Percentiles rank a stretch among this genome's conserved stretches.
Evolutionary conservation across 1,284 basidiomycete species (phyloP).

Genomic region (Naganishia sp.): DNA sequence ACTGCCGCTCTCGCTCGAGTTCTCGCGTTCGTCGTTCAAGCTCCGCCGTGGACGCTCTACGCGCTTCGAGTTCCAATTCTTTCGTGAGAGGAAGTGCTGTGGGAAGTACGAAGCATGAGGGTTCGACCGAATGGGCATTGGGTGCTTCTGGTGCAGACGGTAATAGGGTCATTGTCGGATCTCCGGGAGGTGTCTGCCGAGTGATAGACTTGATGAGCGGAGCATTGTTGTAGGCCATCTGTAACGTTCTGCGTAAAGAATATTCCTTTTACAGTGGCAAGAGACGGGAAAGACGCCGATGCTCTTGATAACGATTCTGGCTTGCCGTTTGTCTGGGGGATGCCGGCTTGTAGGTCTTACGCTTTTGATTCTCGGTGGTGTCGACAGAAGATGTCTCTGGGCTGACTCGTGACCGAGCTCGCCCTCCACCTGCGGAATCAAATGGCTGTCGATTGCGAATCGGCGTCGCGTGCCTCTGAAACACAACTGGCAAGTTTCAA

Average conservation of each 20-base stretch:
- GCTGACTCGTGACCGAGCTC: neutral
- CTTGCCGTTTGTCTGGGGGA: too few species aligned
- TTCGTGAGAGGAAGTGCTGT: conserved; percentile 15
- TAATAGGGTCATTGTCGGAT: neutral
- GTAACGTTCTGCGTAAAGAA: too few species aligned
- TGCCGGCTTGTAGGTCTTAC: neutral
- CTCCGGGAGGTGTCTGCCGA: conserved; percentile 1
- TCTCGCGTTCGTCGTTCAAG: conserved; percentile 14
- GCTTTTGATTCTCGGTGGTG: neutral
- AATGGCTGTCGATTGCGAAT: too few species aligned
- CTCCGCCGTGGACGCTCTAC: conserved; percentile 13
- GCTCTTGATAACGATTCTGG: too few species aligned
- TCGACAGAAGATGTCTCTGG: neutral
- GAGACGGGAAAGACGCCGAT: too few species aligned
- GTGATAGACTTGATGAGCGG: conserved; percentile 17
- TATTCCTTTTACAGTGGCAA: too few species aligned
- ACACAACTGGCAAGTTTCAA: too few species aligned
- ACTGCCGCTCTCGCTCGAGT: conserved; percentile 49
- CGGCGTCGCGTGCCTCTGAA: too few species aligned
- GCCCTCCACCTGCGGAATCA: neutral
- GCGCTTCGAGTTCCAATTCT: conserved; percentile 22
- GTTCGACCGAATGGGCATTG: conserved; percentile 10
- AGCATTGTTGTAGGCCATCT: conserved; percentile 29
- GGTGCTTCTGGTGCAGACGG: neutral
- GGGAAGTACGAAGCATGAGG: conserved; percentile 12